Evolutionary conservation across 208 protist species (phyloP).

Genomic region (Trypanosoma theileri): DNA sequence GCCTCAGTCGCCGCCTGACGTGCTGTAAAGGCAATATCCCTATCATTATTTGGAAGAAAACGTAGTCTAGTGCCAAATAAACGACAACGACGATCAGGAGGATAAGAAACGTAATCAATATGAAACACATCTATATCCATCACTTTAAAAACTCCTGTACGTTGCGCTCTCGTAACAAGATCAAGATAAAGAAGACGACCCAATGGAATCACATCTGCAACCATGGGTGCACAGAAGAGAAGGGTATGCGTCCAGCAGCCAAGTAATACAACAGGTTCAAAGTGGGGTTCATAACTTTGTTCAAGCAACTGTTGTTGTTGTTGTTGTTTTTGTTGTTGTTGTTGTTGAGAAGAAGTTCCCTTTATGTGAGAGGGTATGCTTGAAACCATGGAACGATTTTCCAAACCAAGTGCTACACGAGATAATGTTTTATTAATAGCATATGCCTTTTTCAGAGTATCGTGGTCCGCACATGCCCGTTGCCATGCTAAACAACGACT

Average conservation of each 20-base stretch:
- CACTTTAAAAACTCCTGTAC: slow-evolving; percentile 10
- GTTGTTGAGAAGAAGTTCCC: background rate
- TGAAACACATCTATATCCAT: slow-evolving; percentile 58
- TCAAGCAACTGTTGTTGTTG: background rate
- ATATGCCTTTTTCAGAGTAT: slow-evolving; percentile 9
- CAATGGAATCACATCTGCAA: slow-evolving; percentile 58
- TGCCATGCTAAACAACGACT: slow-evolving; percentile 19
- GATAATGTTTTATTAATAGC: slow-evolving; percentile 5
- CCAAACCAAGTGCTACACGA: background rate
- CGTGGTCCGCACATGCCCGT: slow-evolving; percentile 10
- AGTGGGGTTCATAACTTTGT: slow-evolving; percentile 38
- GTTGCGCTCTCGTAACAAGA: background rate
- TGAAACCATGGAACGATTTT: background rate
- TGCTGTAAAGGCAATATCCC: background rate
- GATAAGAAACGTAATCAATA: slow-evolving; percentile 45
- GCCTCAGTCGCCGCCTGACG: slow-evolving; percentile 7
- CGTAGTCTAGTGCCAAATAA: slow-evolving; percentile 52
- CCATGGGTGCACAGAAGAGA: slow-evolving; percentile 52
- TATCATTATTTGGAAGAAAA: background rate
- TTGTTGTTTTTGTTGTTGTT: background rate
- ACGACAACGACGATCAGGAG: slow-evolving; percentile 27
- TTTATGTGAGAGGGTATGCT: background rate
- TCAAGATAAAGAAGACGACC: slow-evolving; percentile 11
- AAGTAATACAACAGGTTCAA: slow-evolving; percentile 54
- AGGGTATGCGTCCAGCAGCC: slow-evolving; percentile 56